A percentile compares a stretch with the other conserved stretches of the same genome.
These are phyloP conservation scores for Populus ilicifolia DNA, from an alignment of 345 rosid genomes.

Conservation along the genomic window DNA sequence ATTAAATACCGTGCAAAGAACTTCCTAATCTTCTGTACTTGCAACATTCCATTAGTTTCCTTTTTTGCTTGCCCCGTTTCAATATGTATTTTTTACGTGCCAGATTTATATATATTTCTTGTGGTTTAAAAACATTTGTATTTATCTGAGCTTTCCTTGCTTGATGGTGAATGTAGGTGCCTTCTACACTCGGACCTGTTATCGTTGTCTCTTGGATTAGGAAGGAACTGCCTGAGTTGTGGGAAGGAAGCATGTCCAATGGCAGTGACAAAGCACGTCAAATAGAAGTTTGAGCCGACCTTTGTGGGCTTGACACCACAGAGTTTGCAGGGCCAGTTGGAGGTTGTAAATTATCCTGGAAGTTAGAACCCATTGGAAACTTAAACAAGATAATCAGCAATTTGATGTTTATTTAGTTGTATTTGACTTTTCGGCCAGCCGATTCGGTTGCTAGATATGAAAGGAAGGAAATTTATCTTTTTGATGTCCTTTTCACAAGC, in stretches of 20 bases:
- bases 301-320: not conserved
- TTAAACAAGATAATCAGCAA: constrained; percentile 11
- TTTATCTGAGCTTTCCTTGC: not conserved
- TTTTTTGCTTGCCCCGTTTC: not conserved
- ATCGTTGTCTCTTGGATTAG: constrained; percentile 68
- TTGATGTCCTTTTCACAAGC: not conserved
- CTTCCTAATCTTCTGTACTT: not conserved
- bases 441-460: too few species aligned
- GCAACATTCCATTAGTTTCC: not conserved
- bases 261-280: constrained; percentile 56
- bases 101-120: not conserved
- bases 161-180: constrained; percentile 49
- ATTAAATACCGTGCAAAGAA: too few species aligned
- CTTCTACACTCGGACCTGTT: constrained; percentile 90
- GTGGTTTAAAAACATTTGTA: not conserved
- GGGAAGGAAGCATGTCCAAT: constrained; percentile 71
- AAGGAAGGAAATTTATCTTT: not conserved
- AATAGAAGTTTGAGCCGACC: constrained; percentile 53
- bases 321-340: not conserved
- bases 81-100: too few species aligned
- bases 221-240: constrained; percentile 73
- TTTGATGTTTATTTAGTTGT: constrained; percentile 10
- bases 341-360: constrained; percentile 34
- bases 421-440: not conserved
- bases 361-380: constrained; percentile 19